These are phyloP conservation scores for Inga oerstediana DNA, from an alignment of 306 rosid genomes.

Conservation along the genomic window DNA sequence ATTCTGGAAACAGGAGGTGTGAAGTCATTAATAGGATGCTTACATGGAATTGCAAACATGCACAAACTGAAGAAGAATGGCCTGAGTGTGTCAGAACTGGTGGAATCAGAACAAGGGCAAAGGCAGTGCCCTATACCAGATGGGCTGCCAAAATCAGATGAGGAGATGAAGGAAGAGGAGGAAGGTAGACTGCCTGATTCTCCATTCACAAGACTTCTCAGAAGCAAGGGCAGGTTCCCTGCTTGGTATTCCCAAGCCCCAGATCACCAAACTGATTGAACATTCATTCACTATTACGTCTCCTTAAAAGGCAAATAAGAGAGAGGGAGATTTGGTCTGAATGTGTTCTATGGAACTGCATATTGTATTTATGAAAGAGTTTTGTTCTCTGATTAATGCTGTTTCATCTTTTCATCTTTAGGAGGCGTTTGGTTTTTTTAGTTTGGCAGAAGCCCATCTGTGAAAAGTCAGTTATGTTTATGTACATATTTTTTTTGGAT, in stretches of 20 bases:
- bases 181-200: slow-evolving; percentile 77
- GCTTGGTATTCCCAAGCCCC: slow-evolving; percentile 87
- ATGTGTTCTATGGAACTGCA: background rate
- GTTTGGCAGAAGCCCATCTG: too few relatives aligned
- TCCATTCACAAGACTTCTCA: slow-evolving; percentile 65
- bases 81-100: slow-evolving; percentile 21
- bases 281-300: background rate
- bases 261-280: slow-evolving; percentile 80
- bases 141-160: slow-evolving; percentile 79
- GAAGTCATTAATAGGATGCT: slow-evolving; percentile 69
- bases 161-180: slow-evolving; percentile 79
- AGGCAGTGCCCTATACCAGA: slow-evolving; percentile 68
- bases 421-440: too few relatives aligned
- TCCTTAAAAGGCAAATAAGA: background rate
- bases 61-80: slow-evolving; percentile 48
- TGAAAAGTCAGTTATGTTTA: too few relatives aligned
- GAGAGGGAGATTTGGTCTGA: background rate
- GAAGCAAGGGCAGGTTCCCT: slow-evolving; percentile 72
- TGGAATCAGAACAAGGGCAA: slow-evolving; percentile 14
- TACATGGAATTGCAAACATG: slow-evolving; percentile 64
- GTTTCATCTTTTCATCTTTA: too few relatives aligned
- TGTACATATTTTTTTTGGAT: too few relatives aligned
- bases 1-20: slow-evolving; percentile 73
- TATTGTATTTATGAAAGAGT: background rate
- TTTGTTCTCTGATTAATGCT: background rate